Evolutionary conservation across 23 red algal species (phyloP), one percentile per base, ranked within the genome.

Genomic region (Gracilaria domingensis): DNA sequence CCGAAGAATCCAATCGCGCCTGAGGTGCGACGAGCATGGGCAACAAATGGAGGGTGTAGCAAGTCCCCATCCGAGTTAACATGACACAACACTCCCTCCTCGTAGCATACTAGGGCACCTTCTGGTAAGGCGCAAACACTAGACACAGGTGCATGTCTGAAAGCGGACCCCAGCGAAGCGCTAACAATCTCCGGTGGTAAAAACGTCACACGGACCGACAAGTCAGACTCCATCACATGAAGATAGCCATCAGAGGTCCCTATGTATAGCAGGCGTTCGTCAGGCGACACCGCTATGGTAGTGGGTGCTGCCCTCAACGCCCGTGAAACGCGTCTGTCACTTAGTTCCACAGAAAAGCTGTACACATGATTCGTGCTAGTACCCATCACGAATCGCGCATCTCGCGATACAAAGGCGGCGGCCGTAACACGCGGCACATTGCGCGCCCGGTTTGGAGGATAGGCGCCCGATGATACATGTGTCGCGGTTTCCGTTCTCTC

Each of bases 21-120:
- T n/a, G 71, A 60, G 6, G 71, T 29, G 24, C 74, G 74, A 26
- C 87, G 53, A 17, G 65, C 87, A 38, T 90, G 87, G 11, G 87
- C 74, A 0, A 90, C 39, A 51, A 80, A 90, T 11, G 71, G 71
- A 48, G 40, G 21, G 20, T 77, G 38, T 42, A 77, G 21, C 38
- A 50, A 18, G 24, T 49, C 72, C 21, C 72, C 72, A 9, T 77
- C 25, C 4, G 72, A 25, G 14, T n/a, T 50, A 37, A 77, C 45
- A 35, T 30, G 21, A 50, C 72, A 77, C 9, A 77, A 8, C 38
- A 30, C 72, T 25, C 72, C 72, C 72, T 77, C 39, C n/a, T 77
- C 72, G 25, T 77, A 77, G 72, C 39, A 48, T 25, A 77, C 5
- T 11, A 77, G 20, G 0, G 42, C 72, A 13, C 39, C 17, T 6